Evolutionary conservation across 2,329 filamentous ascomycete species (phyloP).

Genomic region (Rhynchosporium graminicola): DNA sequence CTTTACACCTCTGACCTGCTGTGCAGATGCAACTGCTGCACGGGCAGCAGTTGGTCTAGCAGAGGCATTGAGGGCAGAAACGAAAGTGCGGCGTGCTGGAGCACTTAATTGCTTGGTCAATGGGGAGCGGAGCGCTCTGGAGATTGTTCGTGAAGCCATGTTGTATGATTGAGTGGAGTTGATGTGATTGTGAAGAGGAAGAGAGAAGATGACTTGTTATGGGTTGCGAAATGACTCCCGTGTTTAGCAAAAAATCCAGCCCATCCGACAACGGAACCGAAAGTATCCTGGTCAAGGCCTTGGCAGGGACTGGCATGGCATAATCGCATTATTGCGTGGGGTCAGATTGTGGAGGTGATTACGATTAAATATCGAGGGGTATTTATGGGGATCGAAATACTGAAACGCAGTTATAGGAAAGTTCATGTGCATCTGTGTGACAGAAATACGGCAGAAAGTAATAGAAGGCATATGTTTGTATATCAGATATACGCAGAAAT

Average conservation of each 20-base stretch:
- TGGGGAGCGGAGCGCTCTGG: constrained; percentile 64
- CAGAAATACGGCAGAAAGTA: too few relatives aligned
- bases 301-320: background rate
- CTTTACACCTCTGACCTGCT: constrained; percentile 82
- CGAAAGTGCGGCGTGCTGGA: constrained; percentile 62
- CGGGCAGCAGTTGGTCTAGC: constrained; percentile 54
- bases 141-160: constrained; percentile 79
- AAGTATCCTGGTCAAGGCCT: background rate
- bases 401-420: background rate
- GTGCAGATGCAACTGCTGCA: constrained; percentile 49
- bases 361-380: constrained; percentile 19
- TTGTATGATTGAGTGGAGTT: constrained; percentile 42
- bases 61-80: constrained; percentile 58
- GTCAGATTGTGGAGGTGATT: constrained; percentile 13
- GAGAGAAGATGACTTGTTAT: constrained; percentile 10
- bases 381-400: constrained; percentile 7
- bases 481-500: background rate
- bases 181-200: constrained; percentile 10
- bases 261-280: constrained; percentile 26
- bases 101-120: constrained; percentile 64
- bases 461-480: too few relatives aligned
- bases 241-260: constrained; percentile 25
- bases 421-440: background rate
- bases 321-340: too few relatives aligned
- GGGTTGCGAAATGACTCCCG: constrained; percentile 16